Conservation (phyloP, 768 basidiomycete genomes). For the Suillus americanus region DNA sequence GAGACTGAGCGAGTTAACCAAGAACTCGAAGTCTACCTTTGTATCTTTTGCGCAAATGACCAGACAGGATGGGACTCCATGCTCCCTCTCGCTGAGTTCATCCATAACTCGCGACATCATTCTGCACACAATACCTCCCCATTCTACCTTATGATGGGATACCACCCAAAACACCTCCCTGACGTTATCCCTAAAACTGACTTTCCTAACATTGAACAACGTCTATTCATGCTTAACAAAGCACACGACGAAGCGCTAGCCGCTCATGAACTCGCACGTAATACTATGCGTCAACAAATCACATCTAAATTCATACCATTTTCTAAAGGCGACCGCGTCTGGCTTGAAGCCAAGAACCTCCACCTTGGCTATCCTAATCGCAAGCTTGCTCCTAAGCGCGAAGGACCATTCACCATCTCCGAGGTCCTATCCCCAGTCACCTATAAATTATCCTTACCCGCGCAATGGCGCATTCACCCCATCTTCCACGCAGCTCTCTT, state of each 20-base stretch:
- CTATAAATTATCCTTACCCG: background rate
- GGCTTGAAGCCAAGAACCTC: constrained; percentile 1
- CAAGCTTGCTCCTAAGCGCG: background rate
- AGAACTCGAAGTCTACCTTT: background rate
- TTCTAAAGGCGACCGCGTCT: constrained; percentile 1
- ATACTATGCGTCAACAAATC: background rate
- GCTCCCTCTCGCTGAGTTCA: background rate
- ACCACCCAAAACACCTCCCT: too few species aligned
- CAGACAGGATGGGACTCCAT: accelerated
- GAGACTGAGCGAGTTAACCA: background rate
- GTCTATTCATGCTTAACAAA: too few species aligned
- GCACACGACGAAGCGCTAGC: background rate
- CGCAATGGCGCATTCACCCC: constrained; percentile 2
- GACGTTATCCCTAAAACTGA: too few species aligned
- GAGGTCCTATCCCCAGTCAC: background rate
- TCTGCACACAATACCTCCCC: background rate
- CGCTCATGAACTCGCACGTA: background rate
- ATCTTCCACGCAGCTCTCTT: background rate
- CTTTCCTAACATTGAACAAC: too few species aligned
- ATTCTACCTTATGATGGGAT: background rate
- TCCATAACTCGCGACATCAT: background rate
- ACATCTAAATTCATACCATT: background rate
- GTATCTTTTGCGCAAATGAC: background rate
- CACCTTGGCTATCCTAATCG: background rate
- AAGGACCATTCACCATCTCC: constrained; percentile 2